Conservation (phyloP, 2,329 filamentous ascomycete species). For the Clonostachys sp. region DNA sequence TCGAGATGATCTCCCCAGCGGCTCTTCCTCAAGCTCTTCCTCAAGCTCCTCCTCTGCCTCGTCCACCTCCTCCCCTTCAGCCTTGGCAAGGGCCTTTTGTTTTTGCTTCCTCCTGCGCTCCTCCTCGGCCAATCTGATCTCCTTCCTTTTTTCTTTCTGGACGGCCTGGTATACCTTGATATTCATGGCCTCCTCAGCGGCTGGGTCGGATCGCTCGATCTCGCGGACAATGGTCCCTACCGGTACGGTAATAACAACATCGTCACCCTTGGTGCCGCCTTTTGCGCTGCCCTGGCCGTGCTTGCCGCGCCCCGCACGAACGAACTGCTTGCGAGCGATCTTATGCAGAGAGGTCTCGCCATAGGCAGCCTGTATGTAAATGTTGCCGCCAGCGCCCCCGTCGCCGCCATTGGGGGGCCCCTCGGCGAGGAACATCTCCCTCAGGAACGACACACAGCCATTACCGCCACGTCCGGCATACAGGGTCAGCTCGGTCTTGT, state of each 20-base stretch:
- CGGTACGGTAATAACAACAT: conserved; percentile 84
- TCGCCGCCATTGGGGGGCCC: conserved; percentile 94
- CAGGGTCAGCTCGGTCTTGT: conserved; percentile 75
- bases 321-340: conserved; percentile 69
- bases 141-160: conserved; percentile 22
- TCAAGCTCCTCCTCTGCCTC: conserved; percentile 14
- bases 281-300: conserved; percentile 71
- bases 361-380: conserved; percentile 90
- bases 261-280: conserved; percentile 77
- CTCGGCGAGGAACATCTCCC: conserved; percentile 84
- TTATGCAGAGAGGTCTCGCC: conserved; percentile 94
- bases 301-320: conserved; percentile 72
- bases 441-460: conserved; percentile 89
- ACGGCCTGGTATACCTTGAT: conserved; percentile 22
- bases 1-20: conserved; percentile 2
- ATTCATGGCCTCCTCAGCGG: conserved; percentile 55
- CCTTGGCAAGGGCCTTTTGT: conserved; percentile 1
- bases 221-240: conserved; percentile 90
- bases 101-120: conserved; percentile 10
- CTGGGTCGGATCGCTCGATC: conserved; percentile 71
- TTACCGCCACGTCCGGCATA: conserved; percentile 80
- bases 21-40: conserved; percentile 18
- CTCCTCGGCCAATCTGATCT: conserved; percentile 26
- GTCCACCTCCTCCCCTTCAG: conserved; percentile 18
- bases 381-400: conserved; percentile 83